These are phyloP conservation scores for Monosporozyma unispora DNA, from an alignment of 805 yeast genomes.

Conservation along the genomic window DNA sequence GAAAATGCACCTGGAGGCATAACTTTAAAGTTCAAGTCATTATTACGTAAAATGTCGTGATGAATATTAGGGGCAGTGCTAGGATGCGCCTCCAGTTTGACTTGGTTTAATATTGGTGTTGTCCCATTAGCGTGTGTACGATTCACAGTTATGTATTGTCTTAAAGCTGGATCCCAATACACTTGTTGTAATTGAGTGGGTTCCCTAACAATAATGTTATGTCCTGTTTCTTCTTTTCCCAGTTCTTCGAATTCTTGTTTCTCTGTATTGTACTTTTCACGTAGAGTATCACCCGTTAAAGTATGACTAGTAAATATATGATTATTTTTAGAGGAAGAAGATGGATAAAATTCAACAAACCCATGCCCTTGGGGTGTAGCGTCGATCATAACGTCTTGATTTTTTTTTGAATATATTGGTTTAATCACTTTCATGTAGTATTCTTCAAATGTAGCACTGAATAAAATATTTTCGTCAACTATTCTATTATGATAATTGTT, in stretches of 20 bases:
- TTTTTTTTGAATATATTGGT: conserved; percentile 43
- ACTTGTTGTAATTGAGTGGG: conserved; percentile 2
- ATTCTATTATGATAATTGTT: conserved; percentile 39
- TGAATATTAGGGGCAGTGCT: not conserved
- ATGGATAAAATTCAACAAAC: conserved; percentile 25
- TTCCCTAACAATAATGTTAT: not conserved
- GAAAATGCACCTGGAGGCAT: not conserved
- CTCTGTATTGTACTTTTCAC: conserved; percentile 28
- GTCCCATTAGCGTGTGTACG: not conserved
- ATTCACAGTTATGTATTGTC: not conserved
- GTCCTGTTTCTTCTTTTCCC: not conserved
- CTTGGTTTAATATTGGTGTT: not conserved
- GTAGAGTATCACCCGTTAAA: conserved; percentile 25
- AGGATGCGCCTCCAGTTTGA: not conserved
- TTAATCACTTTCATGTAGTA: conserved; percentile 53
- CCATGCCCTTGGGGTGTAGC: conserved; percentile 36
- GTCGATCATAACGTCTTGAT: conserved; percentile 54
- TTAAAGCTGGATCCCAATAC: not conserved
- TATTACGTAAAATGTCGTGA: not conserved
- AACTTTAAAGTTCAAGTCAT: not conserved
- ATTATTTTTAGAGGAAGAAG: conserved; percentile 21
- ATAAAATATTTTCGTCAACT: conserved; percentile 51
- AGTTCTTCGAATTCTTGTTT: conserved; percentile 18
- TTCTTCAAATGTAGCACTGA: conserved; percentile 54
- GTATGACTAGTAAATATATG: conserved; percentile 47